Base-by-base conservation (phyloP, 2,329 filamentous ascomycete genomes). In the Tolypocladium guangdongense region DNA sequence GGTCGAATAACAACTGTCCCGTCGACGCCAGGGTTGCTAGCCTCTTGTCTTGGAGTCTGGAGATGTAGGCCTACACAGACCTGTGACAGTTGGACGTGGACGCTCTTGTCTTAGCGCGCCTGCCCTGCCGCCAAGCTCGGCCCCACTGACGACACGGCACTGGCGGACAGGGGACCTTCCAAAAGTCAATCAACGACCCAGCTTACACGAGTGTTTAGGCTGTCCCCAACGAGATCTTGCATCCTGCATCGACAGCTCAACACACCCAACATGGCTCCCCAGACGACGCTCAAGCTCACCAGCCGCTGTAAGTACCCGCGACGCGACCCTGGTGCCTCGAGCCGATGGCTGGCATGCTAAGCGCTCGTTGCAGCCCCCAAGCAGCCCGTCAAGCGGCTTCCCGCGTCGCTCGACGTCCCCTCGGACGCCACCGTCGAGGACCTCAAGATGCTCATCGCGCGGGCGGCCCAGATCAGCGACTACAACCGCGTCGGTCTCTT, bases 401-500 rank as follows among this genome's bases (percentile, higher is more conserved):
- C 80, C 18, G 56, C 69, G 20, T 69, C 74, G 22, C 59, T 83
- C 60, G 74, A 80, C 56, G 59, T 83, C 22, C 64, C 74, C 30
- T 57, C 66, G 55, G 69, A 75, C 55, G 73, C 80, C 55, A 84
- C 78, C 10, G 74, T 85, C 54, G 81, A 85, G 61, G 77, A 82
- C 64, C 73, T 80, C 58, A 84, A 86, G 72, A 68, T 69, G 41
- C 60, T 71, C 41, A 70, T 86, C 52, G 80, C 82, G 37, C 73
- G 74, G 58, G 67, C 73, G 57, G 68, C 74, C 18, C 73, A 73
- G 47, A 71, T 82, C 49, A 66, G 68, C 55, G 82, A 85, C 66
- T 74, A 73, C 64, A 83, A 85, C 68, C 80, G 81, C 54, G 73
- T 86, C 56, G 82, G 82, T 33, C 71, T 86, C 54, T 83, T 78